Percentiles rank a stretch among this genome's conserved stretches.
These are phyloP conservation scores for Schizosaccharomyces lindneri DNA, from an alignment of 805 yeast genomes.

Conservation along the genomic window DNA sequence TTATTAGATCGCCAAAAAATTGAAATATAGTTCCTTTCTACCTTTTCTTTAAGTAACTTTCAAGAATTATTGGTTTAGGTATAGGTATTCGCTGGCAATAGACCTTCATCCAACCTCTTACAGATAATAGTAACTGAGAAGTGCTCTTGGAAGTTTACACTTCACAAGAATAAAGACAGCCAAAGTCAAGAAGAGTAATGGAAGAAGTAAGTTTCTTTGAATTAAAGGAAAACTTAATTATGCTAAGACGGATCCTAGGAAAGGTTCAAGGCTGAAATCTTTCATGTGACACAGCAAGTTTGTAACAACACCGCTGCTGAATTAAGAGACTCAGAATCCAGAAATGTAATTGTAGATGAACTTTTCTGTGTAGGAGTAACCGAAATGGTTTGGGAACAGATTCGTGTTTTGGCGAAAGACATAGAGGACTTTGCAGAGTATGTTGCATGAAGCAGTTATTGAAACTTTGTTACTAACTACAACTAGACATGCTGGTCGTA, in stretches of 20 bases:
- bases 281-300: conserved; percentile 1
- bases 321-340: background rate
- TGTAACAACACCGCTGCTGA: background rate
- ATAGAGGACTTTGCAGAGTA: background rate
- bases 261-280: background rate
- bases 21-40: no score
- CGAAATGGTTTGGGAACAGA: background rate
- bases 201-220: background rate
- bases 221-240: background rate
- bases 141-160: no score
- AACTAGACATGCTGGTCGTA: background rate
- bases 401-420: background rate
- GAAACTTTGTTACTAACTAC: background rate
- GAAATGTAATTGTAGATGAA: background rate
- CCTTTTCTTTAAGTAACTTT: no score
- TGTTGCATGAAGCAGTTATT: background rate
- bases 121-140: no score
- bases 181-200: background rate
- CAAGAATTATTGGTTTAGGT: no score
- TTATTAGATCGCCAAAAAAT: no score
- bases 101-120: no score
- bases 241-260: background rate
- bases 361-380: background rate
- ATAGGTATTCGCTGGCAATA: no score
- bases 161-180: no score